A percentile compares a stretch with the other conserved stretches of the same genome.
These are phyloP conservation scores for Akanthomyces lecanii DNA, from an alignment of 2,329 filamentous ascomycete genomes.

Conservation along the genomic window DNA sequence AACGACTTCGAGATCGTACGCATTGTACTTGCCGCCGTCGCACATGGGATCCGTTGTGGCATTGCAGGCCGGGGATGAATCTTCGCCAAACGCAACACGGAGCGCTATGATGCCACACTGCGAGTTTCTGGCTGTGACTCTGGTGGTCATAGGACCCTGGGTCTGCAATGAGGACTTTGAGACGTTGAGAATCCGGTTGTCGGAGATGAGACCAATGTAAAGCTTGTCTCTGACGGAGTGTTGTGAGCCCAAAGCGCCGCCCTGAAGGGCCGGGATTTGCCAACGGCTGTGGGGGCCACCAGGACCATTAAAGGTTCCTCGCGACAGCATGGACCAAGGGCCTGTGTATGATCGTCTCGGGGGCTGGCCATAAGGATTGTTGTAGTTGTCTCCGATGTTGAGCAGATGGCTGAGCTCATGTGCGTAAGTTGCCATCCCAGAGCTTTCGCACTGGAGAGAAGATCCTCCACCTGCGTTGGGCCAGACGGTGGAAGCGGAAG, in stretches of 20 bases:
- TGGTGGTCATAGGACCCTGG: conserved; percentile 41
- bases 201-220: conserved; percentile 44
- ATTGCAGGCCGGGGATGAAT: conserved; percentile 43
- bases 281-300: conserved; percentile 50
- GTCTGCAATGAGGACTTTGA: conserved; percentile 38
- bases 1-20: conserved; percentile 50
- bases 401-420: conserved; percentile 51
- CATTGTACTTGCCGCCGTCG: conserved; percentile 47
- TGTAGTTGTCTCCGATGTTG: conserved; percentile 52
- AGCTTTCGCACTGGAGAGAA: conserved; percentile 50
- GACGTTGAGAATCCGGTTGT: conserved; percentile 41
- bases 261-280: conserved; percentile 47
- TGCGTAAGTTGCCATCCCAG: conserved; percentile 49
- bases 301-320: conserved; percentile 50
- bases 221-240: conserved; percentile 52
- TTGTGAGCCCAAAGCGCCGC: conserved; percentile 45
- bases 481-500: conserved; percentile 47
- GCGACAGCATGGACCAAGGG: conserved; percentile 49
- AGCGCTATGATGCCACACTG: conserved; percentile 42
- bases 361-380: conserved; percentile 47
- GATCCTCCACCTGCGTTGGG: conserved; percentile 50
- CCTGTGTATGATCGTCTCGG: conserved; percentile 46
- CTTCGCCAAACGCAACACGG: conserved; percentile 41
- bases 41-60: conserved; percentile 40
- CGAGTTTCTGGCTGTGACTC: conserved; percentile 45